Conservation (phyloP, 257 asterid species). For the Forsythia suspensa region DNA sequence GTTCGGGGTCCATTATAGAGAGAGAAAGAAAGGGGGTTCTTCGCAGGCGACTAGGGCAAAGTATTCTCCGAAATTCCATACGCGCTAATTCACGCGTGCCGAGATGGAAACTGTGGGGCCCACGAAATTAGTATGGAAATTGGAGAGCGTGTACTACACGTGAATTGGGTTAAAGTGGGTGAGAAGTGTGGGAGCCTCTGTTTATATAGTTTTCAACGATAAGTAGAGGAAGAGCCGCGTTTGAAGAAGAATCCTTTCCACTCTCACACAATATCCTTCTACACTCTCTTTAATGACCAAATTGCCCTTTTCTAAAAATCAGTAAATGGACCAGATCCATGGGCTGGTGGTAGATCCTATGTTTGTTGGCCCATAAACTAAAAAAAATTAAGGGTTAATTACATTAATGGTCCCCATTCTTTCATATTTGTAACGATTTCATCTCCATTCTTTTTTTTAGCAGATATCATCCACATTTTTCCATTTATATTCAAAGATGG, state of each 20-base stretch:
- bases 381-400: too few species aligned
- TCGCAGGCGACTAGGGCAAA: constrained; percentile 41
- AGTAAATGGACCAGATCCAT: neutral
- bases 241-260: neutral
- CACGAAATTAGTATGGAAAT: neutral
- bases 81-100: constrained; percentile 31
- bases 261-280: neutral
- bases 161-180: neutral
- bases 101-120: neutral
- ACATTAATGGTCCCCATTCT: too few species aligned
- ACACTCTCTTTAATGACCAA: neutral
- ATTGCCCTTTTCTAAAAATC: neutral
- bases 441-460: too few species aligned
- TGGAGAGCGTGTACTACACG: neutral
- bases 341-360: neutral
- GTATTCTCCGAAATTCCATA: constrained; percentile 24
- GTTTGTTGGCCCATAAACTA: too few species aligned
- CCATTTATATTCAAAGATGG: too few species aligned
- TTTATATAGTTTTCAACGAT: neutral
- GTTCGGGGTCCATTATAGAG: constrained; percentile 31
- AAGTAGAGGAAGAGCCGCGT: constrained; percentile 1
- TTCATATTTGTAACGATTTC: too few species aligned
- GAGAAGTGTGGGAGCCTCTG: neutral
- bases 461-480: too few species aligned
- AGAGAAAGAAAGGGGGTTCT: constrained; percentile 6